Evolutionary conservation across 805 yeast species (phyloP).

Genomic region (Candida argentea): DNA sequence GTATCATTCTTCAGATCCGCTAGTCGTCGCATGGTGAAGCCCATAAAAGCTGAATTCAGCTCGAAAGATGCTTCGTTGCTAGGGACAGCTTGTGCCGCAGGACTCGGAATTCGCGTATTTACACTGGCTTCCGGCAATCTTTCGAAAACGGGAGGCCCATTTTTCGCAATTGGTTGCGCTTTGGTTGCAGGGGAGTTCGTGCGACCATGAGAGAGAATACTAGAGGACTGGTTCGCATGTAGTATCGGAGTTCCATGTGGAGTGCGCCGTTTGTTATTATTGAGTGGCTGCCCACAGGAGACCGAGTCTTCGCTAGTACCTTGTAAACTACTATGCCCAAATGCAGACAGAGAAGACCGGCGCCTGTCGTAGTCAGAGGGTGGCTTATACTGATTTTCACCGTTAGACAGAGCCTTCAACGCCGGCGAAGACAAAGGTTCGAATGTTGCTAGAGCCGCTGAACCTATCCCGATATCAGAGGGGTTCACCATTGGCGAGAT

Average conservation of each 20-base stretch:
- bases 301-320: no score
- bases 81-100: no score
- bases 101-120: conserved; percentile 28
- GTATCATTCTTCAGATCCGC: no score
- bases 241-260: conserved; percentile 36
- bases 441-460: conserved; percentile 12
- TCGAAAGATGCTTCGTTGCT: no score
- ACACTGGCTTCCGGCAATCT: conserved; percentile 1
- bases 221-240: conserved; percentile 11
- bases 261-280: conserved; percentile 27
- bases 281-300: no score
- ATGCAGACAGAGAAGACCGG: conserved; percentile 20
- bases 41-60: conserved; percentile 26
- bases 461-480: conserved; percentile 24
- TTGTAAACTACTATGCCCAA: conserved; percentile 8
- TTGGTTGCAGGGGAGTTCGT: conserved; percentile 1
- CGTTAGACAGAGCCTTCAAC: conserved; percentile 32
- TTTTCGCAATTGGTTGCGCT: conserved; percentile 1
- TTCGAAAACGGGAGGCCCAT: no score
- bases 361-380: conserved; percentile 16
- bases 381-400: conserved; percentile 3
- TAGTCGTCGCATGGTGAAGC: conserved; percentile 35
- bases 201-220: conserved; percentile 2
- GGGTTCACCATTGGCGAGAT: conserved; percentile 73
- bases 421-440: conserved; percentile 64